Percentiles rank a stretch among this genome's conserved stretches.
Evolutionary conservation across 2,329 filamentous ascomycete species (phyloP).

Genomic region (Colletotrichum tropicicola): DNA sequence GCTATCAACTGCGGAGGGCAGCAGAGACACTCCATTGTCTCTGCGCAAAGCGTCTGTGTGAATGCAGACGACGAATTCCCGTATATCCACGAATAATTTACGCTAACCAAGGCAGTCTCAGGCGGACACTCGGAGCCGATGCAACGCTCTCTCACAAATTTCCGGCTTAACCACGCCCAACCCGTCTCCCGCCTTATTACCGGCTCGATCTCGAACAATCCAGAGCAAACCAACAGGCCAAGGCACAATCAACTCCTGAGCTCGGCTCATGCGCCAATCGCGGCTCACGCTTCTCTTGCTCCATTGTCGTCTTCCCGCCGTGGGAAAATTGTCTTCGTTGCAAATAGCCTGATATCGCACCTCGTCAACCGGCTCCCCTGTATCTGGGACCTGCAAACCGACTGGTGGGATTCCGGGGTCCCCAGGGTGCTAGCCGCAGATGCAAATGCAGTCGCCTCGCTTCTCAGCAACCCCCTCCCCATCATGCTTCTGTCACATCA

Average conservation of each 20-base stretch:
- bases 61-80: neutral
- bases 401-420: slow-evolving; percentile 27
- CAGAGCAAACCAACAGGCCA: neutral
- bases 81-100: neutral
- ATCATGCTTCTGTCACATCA: neutral
- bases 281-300: neutral
- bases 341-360: slow-evolving; percentile 22
- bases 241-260: neutral
- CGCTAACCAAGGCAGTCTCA: neutral
- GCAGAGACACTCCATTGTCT: neutral
- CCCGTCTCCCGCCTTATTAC: slow-evolving; percentile 2
- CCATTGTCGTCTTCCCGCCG: neutral
- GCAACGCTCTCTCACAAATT: neutral
- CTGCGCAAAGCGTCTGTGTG: neutral
- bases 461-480: neutral
- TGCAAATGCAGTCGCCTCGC: slow-evolving; percentile 4
- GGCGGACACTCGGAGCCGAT: neutral
- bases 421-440: slow-evolving; percentile 20
- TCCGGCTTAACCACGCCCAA: neutral
- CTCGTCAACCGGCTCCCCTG: slow-evolving; percentile 9
- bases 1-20: neutral
- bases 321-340: neutral
- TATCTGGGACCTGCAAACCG: neutral
- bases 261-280: neutral
- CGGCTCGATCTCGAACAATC: neutral